Base-by-base conservation (phyloP, 306 rosid genomes). In the Alnus glutinosa region DNA sequence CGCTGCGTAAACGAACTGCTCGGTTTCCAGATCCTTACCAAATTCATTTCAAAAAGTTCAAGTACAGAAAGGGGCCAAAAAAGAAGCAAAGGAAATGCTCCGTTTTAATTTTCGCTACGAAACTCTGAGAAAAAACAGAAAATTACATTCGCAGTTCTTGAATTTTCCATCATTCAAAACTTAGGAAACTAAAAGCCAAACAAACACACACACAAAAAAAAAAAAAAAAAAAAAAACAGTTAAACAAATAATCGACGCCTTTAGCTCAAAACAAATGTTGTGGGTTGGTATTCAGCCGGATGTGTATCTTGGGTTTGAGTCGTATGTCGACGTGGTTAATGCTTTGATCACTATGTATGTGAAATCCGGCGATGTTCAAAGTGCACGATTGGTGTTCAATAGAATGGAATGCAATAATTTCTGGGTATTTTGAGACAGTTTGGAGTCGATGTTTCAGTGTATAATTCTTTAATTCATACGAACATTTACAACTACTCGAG, bases 1-100 rank as follows among this genome's bases (percentile, higher is more conserved):
- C 96, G 93, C 77, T 92, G 97, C 75, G 97, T 86, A 79, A 96
- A 96, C 7, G 98, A 91, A 82, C 93, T 87, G 83, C 79, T 91
- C 28, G 92, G 84, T 75, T 96, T 93, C 74, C 91, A 23, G 90
- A 85, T 96, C 99, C 99, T 96, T 84, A 86, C 51, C 71, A 79
- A 62, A 81, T 36, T 50, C 46, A 83, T 61, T 58, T 51, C n/a
- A 54, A 69, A 54, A 42, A 23, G 47, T 23, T 30, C 66, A 75
- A 75, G 0, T 23, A 34, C 36, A 3, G 1, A 16, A 49, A 67
- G 67, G 44, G 44, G 9, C 28, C 66, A 2, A 58, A 58, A 57
- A 5, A 28, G 2, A 55, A 55, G 49, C 3, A 16, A 19, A 36
- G 52, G 14, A 73, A 79, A 28, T 23, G 37, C 28, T 42, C 39